Conservation (phyloP, 169 alveolate species). For the Ichthyophthirius multifiliis region DNA sequence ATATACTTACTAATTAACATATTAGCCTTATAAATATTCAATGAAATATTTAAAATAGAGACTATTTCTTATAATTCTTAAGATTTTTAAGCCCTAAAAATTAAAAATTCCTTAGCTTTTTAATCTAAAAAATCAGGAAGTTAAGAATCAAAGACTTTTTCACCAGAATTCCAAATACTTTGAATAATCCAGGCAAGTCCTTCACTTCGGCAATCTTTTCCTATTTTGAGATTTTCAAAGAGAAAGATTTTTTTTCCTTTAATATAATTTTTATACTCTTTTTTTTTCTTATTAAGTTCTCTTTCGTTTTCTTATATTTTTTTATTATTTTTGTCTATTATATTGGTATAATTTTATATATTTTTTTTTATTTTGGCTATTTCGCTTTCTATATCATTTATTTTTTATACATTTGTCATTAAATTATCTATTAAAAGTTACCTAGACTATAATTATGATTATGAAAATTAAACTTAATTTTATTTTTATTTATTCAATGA, state of each 20-base stretch:
- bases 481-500: too few relatives aligned
- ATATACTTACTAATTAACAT: background rate
- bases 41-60: background rate
- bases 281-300: background rate
- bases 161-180: background rate
- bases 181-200: conserved; percentile 34
- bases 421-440: background rate
- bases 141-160: background rate
- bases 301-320: background rate
- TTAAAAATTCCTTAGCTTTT: conserved; percentile 35
- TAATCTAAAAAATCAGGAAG: conserved; percentile 34
- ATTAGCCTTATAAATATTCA: background rate
- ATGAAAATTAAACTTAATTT: too few relatives aligned
- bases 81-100: too few relatives aligned
- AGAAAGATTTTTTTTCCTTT: conserved; percentile 1
- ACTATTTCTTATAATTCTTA: background rate
- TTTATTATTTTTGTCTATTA: background rate
- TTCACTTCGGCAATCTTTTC: conserved; percentile 18
- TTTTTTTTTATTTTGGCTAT: too few relatives aligned
- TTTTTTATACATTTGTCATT: background rate
- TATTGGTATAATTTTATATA: background rate
- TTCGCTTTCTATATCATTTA: conserved; percentile 2
- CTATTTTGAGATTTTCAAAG: conserved; percentile 2
- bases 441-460: background rate
- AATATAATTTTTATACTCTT: background rate